Conservation (phyloP, 1,284 basidiomycete species). For the Ceratobasidium sp. region DNA sequence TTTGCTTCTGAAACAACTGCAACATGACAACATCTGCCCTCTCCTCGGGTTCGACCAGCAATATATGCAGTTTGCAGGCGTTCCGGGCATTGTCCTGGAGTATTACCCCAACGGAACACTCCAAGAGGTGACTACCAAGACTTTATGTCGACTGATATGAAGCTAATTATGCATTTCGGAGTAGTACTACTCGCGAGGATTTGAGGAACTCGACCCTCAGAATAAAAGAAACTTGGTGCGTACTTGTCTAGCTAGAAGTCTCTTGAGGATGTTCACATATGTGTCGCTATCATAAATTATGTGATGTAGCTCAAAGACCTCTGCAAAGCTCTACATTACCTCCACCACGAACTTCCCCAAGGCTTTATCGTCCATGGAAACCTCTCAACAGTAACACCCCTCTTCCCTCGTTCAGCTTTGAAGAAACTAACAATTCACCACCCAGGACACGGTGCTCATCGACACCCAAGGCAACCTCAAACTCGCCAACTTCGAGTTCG, state of each 20-base stretch:
- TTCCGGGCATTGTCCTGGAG: slow-evolving; percentile 29
- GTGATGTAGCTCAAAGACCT: neutral
- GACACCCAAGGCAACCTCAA: neutral
- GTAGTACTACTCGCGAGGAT: slow-evolving; percentile 12
- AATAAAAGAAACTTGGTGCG: neutral
- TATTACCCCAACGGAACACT: slow-evolving; percentile 29
- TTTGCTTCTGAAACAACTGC: slow-evolving; percentile 13
- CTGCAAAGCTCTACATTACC: neutral
- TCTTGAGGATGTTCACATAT: too few species aligned
- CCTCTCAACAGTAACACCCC: slow-evolving; percentile 11
- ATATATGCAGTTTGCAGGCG: neutral
- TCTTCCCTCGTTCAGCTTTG: too few species aligned
- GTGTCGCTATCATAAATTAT: neutral
- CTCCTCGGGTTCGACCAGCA: slow-evolving; percentile 30
- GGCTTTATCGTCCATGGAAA: slow-evolving; percentile 22
- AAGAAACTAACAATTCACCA: neutral
- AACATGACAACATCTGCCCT: slow-evolving; percentile 10
- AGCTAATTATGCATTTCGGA: neutral
- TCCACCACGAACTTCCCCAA: slow-evolving; percentile 13
- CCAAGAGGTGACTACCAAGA: slow-evolving; percentile 7
- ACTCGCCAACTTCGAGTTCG: slow-evolving; percentile 29
- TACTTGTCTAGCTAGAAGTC: neutral
- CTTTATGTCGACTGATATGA: neutral
- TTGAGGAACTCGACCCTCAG: neutral
- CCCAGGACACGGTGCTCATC: slow-evolving; percentile 10